Evolutionary conservation across 1,139 yeast species (phyloP), one percentile per base, ranked within the genome.

Genomic region (Candida neerlandica): DNA sequence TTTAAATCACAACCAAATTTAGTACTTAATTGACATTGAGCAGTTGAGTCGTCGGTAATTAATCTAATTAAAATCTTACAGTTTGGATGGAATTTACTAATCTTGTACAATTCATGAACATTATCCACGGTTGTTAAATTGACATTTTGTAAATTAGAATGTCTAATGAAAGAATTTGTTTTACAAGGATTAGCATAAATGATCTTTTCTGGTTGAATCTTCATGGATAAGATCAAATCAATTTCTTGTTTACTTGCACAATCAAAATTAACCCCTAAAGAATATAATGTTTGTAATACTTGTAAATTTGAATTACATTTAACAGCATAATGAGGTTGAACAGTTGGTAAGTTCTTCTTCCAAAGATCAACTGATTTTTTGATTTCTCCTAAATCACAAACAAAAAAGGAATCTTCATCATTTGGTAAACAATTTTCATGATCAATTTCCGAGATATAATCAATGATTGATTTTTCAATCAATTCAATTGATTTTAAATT

Each of bases 181-280:
- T 94, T 94, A 70, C 97, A 89, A 19, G 99, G 97, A 62, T 94
- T 91, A 30, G 98, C 98, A 69, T 89, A 94, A 51, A 94, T 80
- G 61, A 94, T 87, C 59, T 89, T 77, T 15, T 75, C 67, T 7
- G 95, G 80, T 52, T 71, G 71, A 50, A 86, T 82, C 12, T 92
- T 94, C 53, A 85, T 65, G 30, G 70, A 64, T 57, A 89, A 73
- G 49, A 90, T 80, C 47, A 75, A 71, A 53, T 85, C 86, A 61
- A 94, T 89, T 70, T 94, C 99, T 56, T 79, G 78, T 64, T 87
- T 85, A 32, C 97, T 89, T 12, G 98, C 98, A 72, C 99, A 94
- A 67, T 94, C 99, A 65, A 94, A 94, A 53, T 88, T 88, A 50
- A 84, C 79, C 14, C 94, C 96, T 55, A 85, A 66, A 1, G 69